Evolutionary conservation across 371 early-diverging fungal genomes (phyloP), one percentile per base, ranked within the genome.

Genomic region (Mucor velutinosus): DNA sequence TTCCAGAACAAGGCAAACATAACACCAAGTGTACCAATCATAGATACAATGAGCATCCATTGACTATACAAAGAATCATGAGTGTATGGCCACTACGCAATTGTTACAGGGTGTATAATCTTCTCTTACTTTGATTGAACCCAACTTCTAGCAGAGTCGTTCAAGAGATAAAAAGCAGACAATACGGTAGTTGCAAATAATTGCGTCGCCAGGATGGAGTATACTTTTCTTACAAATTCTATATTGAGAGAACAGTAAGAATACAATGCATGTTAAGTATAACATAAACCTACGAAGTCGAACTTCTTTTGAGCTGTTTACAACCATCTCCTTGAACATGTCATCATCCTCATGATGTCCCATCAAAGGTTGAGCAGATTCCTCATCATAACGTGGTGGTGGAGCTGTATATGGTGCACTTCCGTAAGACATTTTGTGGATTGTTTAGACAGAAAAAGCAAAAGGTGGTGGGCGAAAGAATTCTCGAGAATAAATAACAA

Each of bases 141-240:
- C 76, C 81, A 90, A 21, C 59, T 64, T 70, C 79, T 78, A 23
- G 80, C 75, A 47, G 71, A 65, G n/a, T 63, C 69, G 55, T 85
- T 84, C 61, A 86, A 85, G 76, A 91, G 84, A 73, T 90, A 86
- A 17, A 88, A 60, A 11, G 81, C 80, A 7, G 87, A 84, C 33
- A 90, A 71, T 4, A 75, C 71, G 10, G 81, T 73, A 6, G 93
- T 92, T n/a, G 81, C 75, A 1, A 87, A 70, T 12, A 94, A 61
- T 74, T 93, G 93, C 5, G 70, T 74, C 0, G 88, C 80, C n/a
- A 94, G 78, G 47, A 94, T 92, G 7, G 89, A 84, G 68, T 93
- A 93, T 4, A 94, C 93, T 73, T 94, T 94, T 73, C 92, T 80
- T 23, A 93, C 80, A 77, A 94, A 94, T 53, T 85, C 90, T 81